Evolutionary conservation across 2,329 filamentous ascomycete species (phyloP).

Genomic region (Atkinsonella hypoxylon): DNA sequence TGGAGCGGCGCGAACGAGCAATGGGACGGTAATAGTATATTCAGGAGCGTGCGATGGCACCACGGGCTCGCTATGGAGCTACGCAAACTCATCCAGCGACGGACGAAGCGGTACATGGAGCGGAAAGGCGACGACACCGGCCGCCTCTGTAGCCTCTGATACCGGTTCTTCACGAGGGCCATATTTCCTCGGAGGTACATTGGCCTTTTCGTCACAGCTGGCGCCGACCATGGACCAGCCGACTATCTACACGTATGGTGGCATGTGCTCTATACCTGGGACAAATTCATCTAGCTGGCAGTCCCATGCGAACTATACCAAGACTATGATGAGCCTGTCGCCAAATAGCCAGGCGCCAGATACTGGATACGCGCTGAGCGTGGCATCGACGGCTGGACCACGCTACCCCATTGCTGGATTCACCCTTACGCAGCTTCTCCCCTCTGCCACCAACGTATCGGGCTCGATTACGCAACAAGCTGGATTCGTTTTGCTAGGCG

Average conservation of each 20-base stretch:
- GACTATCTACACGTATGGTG: slow-evolving; percentile 67
- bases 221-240: slow-evolving; percentile 40
- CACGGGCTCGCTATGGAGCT: slow-evolving; percentile 55
- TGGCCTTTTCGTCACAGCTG: slow-evolving; percentile 56
- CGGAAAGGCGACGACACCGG: slow-evolving; percentile 18
- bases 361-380: slow-evolving; percentile 22
- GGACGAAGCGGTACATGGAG: slow-evolving; percentile 11
- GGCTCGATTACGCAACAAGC: slow-evolving; percentile 59
- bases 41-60: slow-evolving; percentile 56
- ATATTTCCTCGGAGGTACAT: slow-evolving; percentile 40
- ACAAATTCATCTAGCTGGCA: slow-evolving; percentile 45
- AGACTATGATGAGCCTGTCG: slow-evolving; percentile 59
- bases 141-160: slow-evolving; percentile 10
- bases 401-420: slow-evolving; percentile 80
- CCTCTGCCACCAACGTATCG: slow-evolving; percentile 57
- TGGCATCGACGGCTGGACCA: slow-evolving; percentile 39
- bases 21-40: slow-evolving; percentile 62
- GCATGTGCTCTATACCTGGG: slow-evolving; percentile 62
- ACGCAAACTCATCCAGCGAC: slow-evolving; percentile 33
- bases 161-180: slow-evolving; percentile 22
- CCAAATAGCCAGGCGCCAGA: slow-evolving; percentile 25
- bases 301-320: slow-evolving; percentile 63
- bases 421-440: slow-evolving; percentile 60
- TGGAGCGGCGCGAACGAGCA: slow-evolving; percentile 51
- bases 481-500: slow-evolving; percentile 71